Evolutionary conservation across 1,284 basidiomycete genomes (phyloP).

Genomic region (Ganoderma multipileum): DNA sequence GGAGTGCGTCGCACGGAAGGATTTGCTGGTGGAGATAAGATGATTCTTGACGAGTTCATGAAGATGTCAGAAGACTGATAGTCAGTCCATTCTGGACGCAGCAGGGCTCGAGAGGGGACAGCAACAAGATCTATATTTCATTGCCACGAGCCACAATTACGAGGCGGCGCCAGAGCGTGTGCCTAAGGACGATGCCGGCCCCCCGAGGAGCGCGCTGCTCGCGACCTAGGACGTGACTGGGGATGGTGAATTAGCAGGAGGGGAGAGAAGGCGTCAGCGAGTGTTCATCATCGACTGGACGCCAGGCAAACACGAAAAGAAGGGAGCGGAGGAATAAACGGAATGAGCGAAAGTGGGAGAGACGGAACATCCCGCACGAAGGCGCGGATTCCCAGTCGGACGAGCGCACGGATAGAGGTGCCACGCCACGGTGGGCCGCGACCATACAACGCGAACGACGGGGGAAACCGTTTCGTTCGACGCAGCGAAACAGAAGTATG

Average conservation of each 20-base stretch:
- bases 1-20: no score
- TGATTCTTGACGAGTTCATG: no score
- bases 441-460: no score
- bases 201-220: conserved; percentile 5
- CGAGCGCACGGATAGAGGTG: no score
- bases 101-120: no score
- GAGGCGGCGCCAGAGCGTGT: not conserved
- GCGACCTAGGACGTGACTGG: conserved; percentile 10
- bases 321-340: not conserved
- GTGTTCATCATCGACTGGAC: not conserved
- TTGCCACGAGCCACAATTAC: no score
- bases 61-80: no score
- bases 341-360: not conserved
- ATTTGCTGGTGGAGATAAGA: no score
- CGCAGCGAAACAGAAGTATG: not conserved
- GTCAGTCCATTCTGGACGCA: no score
- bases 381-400: not conserved
- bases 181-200: not conserved
- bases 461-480: not conserved
- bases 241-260: conserved; percentile 2
- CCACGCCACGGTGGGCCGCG: no score
- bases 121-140: no score
- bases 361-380: not conserved
- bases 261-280: not conserved
- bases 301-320: conserved; percentile 1